These are phyloP conservation scores for Plasmodium cynomolgi DNA, from an alignment of 169 alveolate species.

Conservation along the genomic window DNA sequence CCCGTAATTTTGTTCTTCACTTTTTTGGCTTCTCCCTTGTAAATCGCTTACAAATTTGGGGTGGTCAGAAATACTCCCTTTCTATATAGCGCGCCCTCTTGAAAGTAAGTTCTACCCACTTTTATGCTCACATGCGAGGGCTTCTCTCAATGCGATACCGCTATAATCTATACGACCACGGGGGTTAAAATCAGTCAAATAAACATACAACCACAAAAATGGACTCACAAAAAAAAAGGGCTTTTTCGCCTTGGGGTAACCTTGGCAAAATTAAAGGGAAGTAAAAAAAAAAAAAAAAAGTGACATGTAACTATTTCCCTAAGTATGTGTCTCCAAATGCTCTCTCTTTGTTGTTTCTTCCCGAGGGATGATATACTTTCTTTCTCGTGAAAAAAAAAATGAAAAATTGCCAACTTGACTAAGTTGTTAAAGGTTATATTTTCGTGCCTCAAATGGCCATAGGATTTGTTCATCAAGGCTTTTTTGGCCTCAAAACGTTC, in stretches of 20 bases:
- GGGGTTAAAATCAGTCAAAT: not conserved
- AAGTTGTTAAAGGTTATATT: not conserved
- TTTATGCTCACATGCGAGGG: not conserved
- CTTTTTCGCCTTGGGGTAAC: not conserved
- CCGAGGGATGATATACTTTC: not conserved
- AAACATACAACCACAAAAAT: not conserved
- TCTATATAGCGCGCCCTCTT: not conserved
- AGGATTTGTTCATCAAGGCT: not conserved
- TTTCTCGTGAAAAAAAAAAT: not conserved
- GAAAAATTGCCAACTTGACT: not conserved
- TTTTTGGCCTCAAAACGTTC: not conserved
- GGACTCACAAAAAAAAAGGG: not conserved
- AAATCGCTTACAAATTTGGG: not conserved
- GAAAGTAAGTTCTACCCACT: not conserved
- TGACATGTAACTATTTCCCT: not conserved
- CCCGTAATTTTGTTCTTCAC: not conserved
- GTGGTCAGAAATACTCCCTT: not conserved
- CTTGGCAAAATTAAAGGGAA: not conserved
- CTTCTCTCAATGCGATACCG: not conserved
- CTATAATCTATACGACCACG: not conserved
- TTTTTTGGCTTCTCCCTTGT: not conserved
- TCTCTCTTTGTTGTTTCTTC: not conserved
- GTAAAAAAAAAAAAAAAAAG: too few relatives aligned
- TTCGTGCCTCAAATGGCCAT: not conserved
- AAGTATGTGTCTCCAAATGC: not conserved